These are phyloP conservation scores for Venturia pyrina DNA, from an alignment of 2,329 filamentous ascomycete genomes.

Conservation along the genomic window DNA sequence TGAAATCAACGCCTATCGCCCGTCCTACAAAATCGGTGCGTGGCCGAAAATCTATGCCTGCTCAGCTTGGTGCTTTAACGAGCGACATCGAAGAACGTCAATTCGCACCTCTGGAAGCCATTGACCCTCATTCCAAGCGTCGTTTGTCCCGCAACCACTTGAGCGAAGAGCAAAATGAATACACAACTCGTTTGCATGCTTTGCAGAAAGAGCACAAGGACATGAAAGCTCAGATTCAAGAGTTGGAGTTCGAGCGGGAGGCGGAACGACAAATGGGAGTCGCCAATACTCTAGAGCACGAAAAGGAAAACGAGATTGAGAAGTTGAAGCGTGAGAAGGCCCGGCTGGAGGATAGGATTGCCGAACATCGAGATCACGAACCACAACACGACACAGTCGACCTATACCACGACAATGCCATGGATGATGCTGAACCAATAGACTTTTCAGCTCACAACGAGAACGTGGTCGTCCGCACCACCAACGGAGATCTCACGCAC, in stretches of 20 bases:
- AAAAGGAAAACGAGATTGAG: background rate
- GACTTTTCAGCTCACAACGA: background rate
- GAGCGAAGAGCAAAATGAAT: slow-evolving; percentile 3
- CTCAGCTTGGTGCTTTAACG: background rate
- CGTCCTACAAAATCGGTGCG: background rate
- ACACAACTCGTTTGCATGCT: background rate
- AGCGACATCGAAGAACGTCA: background rate
- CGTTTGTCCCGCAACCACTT: background rate
- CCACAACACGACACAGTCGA: background rate
- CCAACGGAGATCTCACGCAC: background rate
- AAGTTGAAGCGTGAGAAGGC: background rate
- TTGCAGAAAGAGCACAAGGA: background rate
- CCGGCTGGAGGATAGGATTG: background rate
- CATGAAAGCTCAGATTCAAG: background rate
- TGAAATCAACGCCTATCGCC: background rate
- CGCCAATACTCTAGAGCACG: background rate
- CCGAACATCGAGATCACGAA: background rate
- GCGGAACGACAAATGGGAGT: background rate
- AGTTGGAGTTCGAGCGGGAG: background rate
- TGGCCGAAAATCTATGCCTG: background rate
- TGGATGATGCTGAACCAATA: background rate
- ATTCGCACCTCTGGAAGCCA: slow-evolving; percentile 2
- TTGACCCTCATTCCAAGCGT: background rate
- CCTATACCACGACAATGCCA: background rate
- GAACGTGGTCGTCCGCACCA: background rate